Percentiles rank a stretch among this genome's conserved stretches.
phyloP scores from a whole-genome alignment of 345 rosid species.

The Carallia brachiata region DNA sequence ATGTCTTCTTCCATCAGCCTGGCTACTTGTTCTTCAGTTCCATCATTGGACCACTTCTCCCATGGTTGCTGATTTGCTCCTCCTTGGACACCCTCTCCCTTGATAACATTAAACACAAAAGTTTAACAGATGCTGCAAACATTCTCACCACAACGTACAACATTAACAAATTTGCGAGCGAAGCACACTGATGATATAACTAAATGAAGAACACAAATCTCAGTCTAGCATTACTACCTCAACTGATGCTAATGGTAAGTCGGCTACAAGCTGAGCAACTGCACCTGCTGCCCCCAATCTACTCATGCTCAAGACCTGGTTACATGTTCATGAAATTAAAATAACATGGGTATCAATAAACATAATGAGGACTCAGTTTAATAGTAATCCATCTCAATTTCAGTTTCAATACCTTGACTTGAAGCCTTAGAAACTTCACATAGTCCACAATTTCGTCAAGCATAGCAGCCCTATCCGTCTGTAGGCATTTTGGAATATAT shows the following conservation, averaged over 20 bases:
- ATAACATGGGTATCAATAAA: not conserved
- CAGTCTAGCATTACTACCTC: constrained; percentile 44
- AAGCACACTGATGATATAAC: not conserved
- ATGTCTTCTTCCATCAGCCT: constrained; percentile 79
- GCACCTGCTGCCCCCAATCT: constrained; percentile 71
- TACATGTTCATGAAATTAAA: not conserved
- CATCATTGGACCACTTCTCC: constrained; percentile 77
- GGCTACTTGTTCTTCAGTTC: constrained; percentile 66
- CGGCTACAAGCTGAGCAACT: constrained; percentile 75
- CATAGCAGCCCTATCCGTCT: constrained; percentile 82
- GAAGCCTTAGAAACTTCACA: constrained; percentile 77
- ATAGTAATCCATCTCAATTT: too few species aligned
- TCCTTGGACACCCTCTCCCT: constrained; percentile 51
- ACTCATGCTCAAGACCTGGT: constrained; percentile 79
- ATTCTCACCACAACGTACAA: too few species aligned
- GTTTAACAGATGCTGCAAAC: not conserved
- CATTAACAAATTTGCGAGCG: not conserved
- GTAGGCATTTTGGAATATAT: constrained; percentile 13
- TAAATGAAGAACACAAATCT: not conserved
- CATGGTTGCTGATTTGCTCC: constrained; percentile 47
- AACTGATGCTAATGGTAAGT: constrained; percentile 52
- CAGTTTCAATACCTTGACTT: constrained; percentile 58
- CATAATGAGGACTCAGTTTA: too few species aligned
- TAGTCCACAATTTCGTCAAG: constrained; percentile 83
- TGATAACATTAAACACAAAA: constrained; percentile 6